These are phyloP conservation scores for Fragosphaeria purpurea DNA, from an alignment of 2,329 filamentous ascomycete genomes.

Conservation along the genomic window DNA sequence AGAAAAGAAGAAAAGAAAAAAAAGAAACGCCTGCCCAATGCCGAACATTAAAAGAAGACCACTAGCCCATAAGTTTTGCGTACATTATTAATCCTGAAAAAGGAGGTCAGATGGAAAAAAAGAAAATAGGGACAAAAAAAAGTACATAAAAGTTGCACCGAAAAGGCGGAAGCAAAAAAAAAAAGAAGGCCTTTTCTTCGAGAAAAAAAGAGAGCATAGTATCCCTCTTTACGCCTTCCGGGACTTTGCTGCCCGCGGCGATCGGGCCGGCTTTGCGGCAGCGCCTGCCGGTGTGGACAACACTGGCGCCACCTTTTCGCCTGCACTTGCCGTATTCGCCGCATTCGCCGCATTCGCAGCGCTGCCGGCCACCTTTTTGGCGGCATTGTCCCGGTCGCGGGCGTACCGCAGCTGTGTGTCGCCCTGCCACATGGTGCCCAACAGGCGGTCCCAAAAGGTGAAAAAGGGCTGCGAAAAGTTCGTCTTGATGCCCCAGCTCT, in stretches of 20 bases:
- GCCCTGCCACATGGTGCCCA: constrained; percentile 76
- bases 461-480: constrained; percentile 91
- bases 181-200: constrained; percentile 1
- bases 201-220: neutral
- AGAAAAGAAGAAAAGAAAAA: neutral
- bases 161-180: constrained; percentile 1
- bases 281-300: too few species aligned
- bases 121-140: neutral
- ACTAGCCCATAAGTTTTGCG: neutral
- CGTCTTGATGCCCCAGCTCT: constrained; percentile 97
- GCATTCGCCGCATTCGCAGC: neutral
- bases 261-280: too few species aligned
- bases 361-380: constrained; percentile 22
- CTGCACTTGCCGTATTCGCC: too few species aligned
- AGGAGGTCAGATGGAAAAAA: neutral
- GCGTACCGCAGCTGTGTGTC: constrained; percentile 36
- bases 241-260: too few species aligned
- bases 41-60: neutral
- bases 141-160: neutral
- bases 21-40: neutral
- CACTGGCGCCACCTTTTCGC: too few species aligned
- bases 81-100: neutral
- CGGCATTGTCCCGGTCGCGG: constrained; percentile 30
- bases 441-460: constrained; percentile 81
- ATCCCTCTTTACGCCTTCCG: too few species aligned